Conservation (phyloP, 2,329 filamentous ascomycete genomes). For the Teratosphaeria gauchensis region DNA sequence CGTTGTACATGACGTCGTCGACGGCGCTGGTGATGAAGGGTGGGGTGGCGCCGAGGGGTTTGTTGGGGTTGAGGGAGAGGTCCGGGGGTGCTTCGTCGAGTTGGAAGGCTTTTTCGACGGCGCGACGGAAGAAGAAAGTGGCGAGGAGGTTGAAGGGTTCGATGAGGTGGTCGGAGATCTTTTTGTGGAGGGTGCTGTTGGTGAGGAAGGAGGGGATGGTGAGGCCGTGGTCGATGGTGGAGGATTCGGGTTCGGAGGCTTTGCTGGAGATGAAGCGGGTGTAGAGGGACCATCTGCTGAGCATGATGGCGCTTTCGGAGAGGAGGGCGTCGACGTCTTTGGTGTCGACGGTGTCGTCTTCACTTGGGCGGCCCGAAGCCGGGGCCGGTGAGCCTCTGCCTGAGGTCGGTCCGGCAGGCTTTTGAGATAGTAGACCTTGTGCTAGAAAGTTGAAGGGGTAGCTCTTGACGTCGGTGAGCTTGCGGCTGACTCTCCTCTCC, state of each 20-base stretch:
- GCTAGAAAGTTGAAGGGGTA: constrained; percentile 97
- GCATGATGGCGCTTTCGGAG: constrained; percentile 83
- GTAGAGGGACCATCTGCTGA: constrained; percentile 88
- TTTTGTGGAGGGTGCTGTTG: constrained; percentile 70
- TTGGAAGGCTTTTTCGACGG: constrained; percentile 95
- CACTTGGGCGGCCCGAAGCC: constrained; percentile 52
- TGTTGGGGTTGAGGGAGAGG: constrained; percentile 65
- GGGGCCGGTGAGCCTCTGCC: constrained; percentile 59
- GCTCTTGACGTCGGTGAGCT: constrained; percentile 88
- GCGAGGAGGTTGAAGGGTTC: constrained; percentile 85
- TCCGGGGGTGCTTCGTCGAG: constrained; percentile 79
- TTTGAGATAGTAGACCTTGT: constrained; percentile 76
- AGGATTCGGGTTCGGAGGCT: constrained; percentile 17
- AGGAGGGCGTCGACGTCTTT: constrained; percentile 85
- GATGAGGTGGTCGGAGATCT: constrained; percentile 64
- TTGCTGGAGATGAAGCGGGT: constrained; percentile 80
- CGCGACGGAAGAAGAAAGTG: constrained; percentile 91
- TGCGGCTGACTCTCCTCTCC: constrained; percentile 72
- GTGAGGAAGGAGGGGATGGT: constrained; percentile 63
- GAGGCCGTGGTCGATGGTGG: constrained; percentile 38
- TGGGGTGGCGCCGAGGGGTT: constrained; percentile 62
- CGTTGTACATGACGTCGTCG: constrained; percentile 99
- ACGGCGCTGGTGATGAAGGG: constrained; percentile 93
- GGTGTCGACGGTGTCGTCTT: constrained; percentile 93
- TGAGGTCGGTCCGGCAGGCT: constrained; percentile 47